Percentiles rank a stretch among this genome's conserved stretches.
Evolutionary conservation across 139 green algal genomes (phyloP).

Genomic region (Chlorella sp.): DNA sequence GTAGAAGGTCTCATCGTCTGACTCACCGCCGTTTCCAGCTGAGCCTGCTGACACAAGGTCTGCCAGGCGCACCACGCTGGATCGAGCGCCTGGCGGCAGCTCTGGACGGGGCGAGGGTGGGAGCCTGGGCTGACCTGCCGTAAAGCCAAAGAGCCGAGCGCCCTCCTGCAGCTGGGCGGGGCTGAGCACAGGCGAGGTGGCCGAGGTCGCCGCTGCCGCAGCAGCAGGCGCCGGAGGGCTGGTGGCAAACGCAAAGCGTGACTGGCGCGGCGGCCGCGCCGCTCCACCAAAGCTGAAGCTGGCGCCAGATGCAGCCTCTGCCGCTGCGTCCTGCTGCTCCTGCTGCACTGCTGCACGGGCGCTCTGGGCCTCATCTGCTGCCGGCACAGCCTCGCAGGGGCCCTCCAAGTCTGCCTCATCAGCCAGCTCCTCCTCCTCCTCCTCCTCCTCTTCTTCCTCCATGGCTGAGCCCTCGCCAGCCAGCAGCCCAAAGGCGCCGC

Average conservation of each 20-base stretch:
- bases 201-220: neutral
- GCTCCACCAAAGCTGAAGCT: conserved; percentile 9
- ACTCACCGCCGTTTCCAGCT: no score
- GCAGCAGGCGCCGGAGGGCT: no score
- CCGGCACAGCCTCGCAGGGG: neutral
- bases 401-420: no score
- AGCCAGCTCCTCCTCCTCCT: no score
- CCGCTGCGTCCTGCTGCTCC: neutral
- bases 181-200: neutral
- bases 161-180: neutral
- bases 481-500: neutral
- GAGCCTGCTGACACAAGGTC: no score
- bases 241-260: conserved; percentile 8
- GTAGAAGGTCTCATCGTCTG: conserved; percentile 3
- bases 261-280: neutral
- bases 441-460: no score
- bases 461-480: neutral
- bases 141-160: conserved; percentile 14
- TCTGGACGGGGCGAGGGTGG: no score
- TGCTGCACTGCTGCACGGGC: neutral
- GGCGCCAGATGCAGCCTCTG: neutral
- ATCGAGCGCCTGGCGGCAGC: neutral
- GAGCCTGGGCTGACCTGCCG: neutral
- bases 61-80: no score
- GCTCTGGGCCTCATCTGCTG: neutral